Evolutionary conservation across 257 asterid species (phyloP), one percentile per base, ranked within the genome.

Genomic region (Craterostigma plantagineum): DNA sequence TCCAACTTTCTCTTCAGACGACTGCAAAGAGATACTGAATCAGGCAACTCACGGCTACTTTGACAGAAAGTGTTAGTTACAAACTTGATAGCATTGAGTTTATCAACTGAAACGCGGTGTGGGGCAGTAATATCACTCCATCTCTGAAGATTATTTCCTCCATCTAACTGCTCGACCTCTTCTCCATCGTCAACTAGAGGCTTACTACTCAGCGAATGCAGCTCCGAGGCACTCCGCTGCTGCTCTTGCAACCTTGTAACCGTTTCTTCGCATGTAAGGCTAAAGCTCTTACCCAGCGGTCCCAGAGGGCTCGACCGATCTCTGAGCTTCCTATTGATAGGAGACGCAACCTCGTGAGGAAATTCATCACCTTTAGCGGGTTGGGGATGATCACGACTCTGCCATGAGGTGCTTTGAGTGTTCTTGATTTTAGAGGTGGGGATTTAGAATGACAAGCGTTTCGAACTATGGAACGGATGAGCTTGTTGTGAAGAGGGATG

Each of bases 271-370:
- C 64, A 58, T 0, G 66, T 69, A 48, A 54, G 6, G 43, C 69
- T 67, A 0, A 79, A 74, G 68, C 81, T 76, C 68, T 78, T 81
- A 1, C 97, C 87, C 30, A 77, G 59, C 4, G 90, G 92, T 30
- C 96, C 93, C 18, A 81, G 68, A 7, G 97, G 95, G 68, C 94
- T 86, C 3, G 72, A 79, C 8, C 86, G 77, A n/a, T 80, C 94
- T 14, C 72, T 58, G 42, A 60, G 63, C 69, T 63, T 77, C 33
- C 67, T 79, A 35, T 92, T 57, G 23, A 51, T 61, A 9, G 69
- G 61, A 0, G 87, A 86, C 46, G 81, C 69, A n/a, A 68, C 50
- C 56, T 69, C 73, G 39, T 76, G 75, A 23, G 87, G 87, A 33
- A 72, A 63, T 41, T 64, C 60, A 42, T 74, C 91, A 6, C 30